Base-by-base conservation (phyloP, 2,329 filamentous ascomycete species). In the Cladosporium austrohemisphaericum region DNA sequence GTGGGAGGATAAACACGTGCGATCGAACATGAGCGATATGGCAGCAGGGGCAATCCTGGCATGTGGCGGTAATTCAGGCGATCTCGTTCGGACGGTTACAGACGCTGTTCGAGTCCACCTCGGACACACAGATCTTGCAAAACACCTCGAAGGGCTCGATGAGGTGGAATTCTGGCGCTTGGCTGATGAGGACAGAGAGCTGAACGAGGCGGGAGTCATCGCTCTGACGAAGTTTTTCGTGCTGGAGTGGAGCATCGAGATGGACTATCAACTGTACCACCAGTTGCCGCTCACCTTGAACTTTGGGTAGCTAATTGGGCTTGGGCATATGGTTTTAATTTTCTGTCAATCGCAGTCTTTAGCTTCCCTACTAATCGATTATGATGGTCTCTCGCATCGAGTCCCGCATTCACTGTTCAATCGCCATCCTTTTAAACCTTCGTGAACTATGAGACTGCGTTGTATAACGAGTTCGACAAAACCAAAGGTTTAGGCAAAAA, bases 1-100 rank as follows among this genome's bases (percentile, higher is more conserved):
- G 14, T 44, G 40, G 40, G 16, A 32, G 11, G 19, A n/a, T n/a
- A 13, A 29, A 18, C 19, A 28, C n/a, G 40, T 44, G 10, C 20
- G 40, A 4, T 18, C 13, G 3, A 44, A 25, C 40, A 44, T 44
- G 40, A 25, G 40, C 14, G 40, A 44, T 25, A 44, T 44, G 40
- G 40, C 40, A 13, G 22, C 20, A 13, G 26, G 20, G 8, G 40
- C 40, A 7, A 20, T 44, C 23, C 1, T 44, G 40, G 40, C 40
- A 5, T 3, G 40, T 7, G 8, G 26, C 14, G 40, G 40, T 10
- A 19, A 44, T 19, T 44, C 40, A 5, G 40, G 23, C 20, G 40
- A 44, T 20, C 40, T 44, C 5, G 40, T 44, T n/a, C 20, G 40
- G 13, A 25, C 29, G 8, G 40, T 44, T 25, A 29, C 40, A 16